These are phyloP conservation scores for Monilinia polystroma DNA, from an alignment of 2,329 filamentous ascomycete genomes.

Conservation along the genomic window DNA sequence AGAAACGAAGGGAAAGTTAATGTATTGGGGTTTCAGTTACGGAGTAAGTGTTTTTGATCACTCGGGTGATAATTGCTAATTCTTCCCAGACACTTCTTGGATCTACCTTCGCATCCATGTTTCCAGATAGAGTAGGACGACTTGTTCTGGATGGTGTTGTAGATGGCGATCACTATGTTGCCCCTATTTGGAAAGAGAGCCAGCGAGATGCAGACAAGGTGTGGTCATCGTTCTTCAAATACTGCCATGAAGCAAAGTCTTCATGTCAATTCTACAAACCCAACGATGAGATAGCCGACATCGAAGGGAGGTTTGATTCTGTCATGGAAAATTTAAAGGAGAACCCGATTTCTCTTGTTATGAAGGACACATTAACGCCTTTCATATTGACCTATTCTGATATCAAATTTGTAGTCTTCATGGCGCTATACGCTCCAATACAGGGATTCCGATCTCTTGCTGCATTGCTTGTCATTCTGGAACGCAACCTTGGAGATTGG, in stretches of 20 bases:
- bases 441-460: conserved; percentile 33
- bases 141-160: conserved; percentile 42
- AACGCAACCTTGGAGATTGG: conserved; percentile 44
- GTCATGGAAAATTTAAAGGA: conserved; percentile 46
- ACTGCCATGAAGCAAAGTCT: conserved; percentile 40
- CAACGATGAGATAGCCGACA: conserved; percentile 30
- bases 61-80: conserved; percentile 3
- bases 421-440: conserved; percentile 36
- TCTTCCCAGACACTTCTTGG: conserved; percentile 40
- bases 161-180: conserved; percentile 35
- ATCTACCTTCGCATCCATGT: conserved; percentile 48
- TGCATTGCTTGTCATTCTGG: conserved; percentile 30
- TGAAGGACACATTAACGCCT: conserved; percentile 27
- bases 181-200: conserved; percentile 30
- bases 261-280: conserved; percentile 35
- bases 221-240: conserved; percentile 35
- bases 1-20: conserved; percentile 35
- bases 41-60: conserved; percentile 32
- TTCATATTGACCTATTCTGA: conserved; percentile 36
- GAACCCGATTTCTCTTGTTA: conserved; percentile 34
- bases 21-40: conserved; percentile 54
- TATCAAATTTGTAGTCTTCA: conserved; percentile 36
- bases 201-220: conserved; percentile 37
- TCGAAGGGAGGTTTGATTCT: conserved; percentile 32
- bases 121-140: conserved; percentile 46